Evolutionary conservation across 495 filamentous ascomycete species (phyloP), one percentile per base, ranked within the genome.

Genomic region (Neurospora sp.): DNA sequence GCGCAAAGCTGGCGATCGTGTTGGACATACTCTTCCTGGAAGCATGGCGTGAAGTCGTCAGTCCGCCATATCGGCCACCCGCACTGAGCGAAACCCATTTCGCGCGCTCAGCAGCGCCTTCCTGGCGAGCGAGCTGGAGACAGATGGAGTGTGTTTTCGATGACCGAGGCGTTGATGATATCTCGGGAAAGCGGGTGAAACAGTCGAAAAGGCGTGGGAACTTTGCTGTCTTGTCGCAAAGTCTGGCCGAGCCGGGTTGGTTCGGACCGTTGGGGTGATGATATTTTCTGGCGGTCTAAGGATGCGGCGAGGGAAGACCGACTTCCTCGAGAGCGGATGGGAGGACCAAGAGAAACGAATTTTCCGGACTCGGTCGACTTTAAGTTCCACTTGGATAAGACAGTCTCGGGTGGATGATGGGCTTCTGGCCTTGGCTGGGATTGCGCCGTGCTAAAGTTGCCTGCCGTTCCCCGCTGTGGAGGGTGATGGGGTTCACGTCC

Each of bases 41-140:
- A 94, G 83, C 96, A 98, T 70, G 80, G 83, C 12, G 92, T 91
- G 79, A 99, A 91, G 83, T 99, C 96, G 83, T 99, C 96, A 73
- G 87, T 83, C 77, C 85, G 87, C 96, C 96, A 99, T 77, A 94
- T 85, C 69, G 93, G 92, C 81, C 89, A 89, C 77, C 88, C 80
- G 82, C 96, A 99, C 77, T 89, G 87, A 80, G 89, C 90, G 79
- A 94, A 92, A 74, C 82, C 81, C 84, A 84, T 84, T 20, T 75
- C 75, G 70, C 54, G 41, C 69, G 72, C 73, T 66, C 54, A 66
- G 54, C 54, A 35, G 71, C 74, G 77, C 72, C 72, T 72, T 74
- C 71, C 62, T 40, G 74, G 73, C 74, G 73, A 72, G 71, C 73
- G 69, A 73, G 71, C 69, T 66, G 54, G 27, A 66, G 12, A 66